Evolutionary conservation across 164 flowering plant genomes (phyloP), one percentile per base, ranked within the genome.

Genomic region (Dillenia turbinata): DNA sequence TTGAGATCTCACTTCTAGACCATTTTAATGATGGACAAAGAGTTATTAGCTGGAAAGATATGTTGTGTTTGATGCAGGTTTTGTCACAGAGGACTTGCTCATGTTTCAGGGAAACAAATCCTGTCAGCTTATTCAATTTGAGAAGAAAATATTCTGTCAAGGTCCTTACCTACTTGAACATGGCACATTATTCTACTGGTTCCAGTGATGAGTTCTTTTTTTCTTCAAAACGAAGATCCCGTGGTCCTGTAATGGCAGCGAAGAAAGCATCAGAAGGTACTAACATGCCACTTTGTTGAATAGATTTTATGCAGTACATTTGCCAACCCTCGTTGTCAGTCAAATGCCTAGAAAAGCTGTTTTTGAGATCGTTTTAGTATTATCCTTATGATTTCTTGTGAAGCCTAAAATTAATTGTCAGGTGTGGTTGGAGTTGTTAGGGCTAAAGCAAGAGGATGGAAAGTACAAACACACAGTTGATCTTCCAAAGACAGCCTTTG

Each of bases 391-490:
- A 24, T 40, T 12, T 56, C 51, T 10, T 52, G 44, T 12, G 10
- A 52, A 52, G 22, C 16, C 12, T 52, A 26, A 52, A 8, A 15
- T 52, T 52, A n/a, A 10, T 52, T 15, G 33, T 43, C 50, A 63
- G 57, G 15, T 5, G n/a, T 69, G 67, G 13, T 72, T 69, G 68
- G 17, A 33, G 14, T 62, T 74, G 52, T 77, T 66, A 90, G 97
- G 92, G 71, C 60, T 63, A 44, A 85, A 89, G 73, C 87, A 85
- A 71, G 96, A 76, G 68, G 95, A 83, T 63, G 97, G 99, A 57
- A 91, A 63, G 71, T 94, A 94, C 69, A 94, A 89, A 68, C 83
- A 94, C 73, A 94, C 97, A 10, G 82, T 94, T 77, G 89, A 94
- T 76, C 78, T 94, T 58, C 99, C 97, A 8, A 86, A 91, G 76